Evolutionary conservation across 2,329 filamentous ascomycete species (phyloP).

Genomic region (Blumeria graminis): DNA sequence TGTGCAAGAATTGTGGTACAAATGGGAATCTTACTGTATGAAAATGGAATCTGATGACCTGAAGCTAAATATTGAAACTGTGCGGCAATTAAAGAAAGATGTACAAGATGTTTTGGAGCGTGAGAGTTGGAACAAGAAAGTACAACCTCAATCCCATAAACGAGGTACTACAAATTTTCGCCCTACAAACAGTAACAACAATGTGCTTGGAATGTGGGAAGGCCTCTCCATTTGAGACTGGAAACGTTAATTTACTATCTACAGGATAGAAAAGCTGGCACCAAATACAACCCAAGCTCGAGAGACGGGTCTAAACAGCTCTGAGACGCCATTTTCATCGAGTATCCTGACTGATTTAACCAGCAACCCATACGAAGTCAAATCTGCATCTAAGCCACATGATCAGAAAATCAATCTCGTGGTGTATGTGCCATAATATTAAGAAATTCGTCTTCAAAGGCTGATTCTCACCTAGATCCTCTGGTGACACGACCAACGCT

Average conservation of each 20-base stretch:
- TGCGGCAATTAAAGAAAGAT: constrained; percentile 62
- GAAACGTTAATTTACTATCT: background rate
- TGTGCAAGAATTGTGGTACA: constrained; percentile 78
- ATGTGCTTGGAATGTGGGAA: constrained; percentile 63
- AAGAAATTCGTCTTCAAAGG: background rate
- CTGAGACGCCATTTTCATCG: constrained; percentile 24
- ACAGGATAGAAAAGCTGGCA: constrained; percentile 41
- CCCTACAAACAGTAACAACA: constrained; percentile 26
- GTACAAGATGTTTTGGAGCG: constrained; percentile 67
- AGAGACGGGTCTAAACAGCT: constrained; percentile 13
- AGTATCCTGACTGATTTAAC: constrained; percentile 21
- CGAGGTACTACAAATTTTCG: constrained; percentile 38
- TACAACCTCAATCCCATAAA: constrained; percentile 39
- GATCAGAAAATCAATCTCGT: constrained; percentile 6
- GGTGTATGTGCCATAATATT: constrained; percentile 7
- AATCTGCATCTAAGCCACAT: constrained; percentile 16
- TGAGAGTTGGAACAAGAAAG: constrained; percentile 41
- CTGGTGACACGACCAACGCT: constrained; percentile 52
- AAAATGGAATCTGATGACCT: constrained; percentile 72
- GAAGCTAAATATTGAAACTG: constrained; percentile 42
- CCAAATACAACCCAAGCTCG: constrained; percentile 29
- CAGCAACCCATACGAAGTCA: constrained; percentile 22
- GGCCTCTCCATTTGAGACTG: background rate
- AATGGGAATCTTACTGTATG: constrained; percentile 96
- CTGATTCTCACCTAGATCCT: constrained; percentile 24